Evolutionary conservation across 768 basidiomycete species (phyloP).

Genomic region (Steccherinum ochraceum): DNA sequence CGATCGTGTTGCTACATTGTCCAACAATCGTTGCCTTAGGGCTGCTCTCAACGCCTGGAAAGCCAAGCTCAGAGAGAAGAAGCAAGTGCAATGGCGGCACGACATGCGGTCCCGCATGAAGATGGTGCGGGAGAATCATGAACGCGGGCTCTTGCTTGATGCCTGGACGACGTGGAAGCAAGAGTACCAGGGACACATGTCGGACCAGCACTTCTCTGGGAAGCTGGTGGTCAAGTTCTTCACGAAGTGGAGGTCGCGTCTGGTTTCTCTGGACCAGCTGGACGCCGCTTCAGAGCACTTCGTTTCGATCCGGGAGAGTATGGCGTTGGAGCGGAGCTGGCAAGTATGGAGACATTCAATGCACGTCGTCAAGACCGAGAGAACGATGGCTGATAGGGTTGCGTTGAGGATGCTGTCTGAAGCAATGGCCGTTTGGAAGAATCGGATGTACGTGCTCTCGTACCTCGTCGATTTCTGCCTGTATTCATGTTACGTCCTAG

Average conservation of each 20-base stretch:
- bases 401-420: conserved; percentile 42
- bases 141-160: conserved; percentile 45
- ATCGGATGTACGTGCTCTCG: conserved; percentile 38
- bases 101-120: conserved; percentile 73
- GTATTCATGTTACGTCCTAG: no score
- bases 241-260: conserved; percentile 45
- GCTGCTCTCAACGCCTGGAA: conserved; percentile 48
- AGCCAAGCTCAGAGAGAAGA: conserved; percentile 42
- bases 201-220: conserved; percentile 44
- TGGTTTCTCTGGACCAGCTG: conserved; percentile 35
- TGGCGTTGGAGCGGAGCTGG: conserved; percentile 39
- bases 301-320: conserved; percentile 30
- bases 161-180: conserved; percentile 67
- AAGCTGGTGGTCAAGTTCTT: conserved; percentile 39
- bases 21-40: conserved; percentile 39
- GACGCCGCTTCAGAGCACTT: conserved; percentile 48
- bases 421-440: conserved; percentile 52
- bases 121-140: conserved; percentile 48
- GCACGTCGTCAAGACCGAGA: conserved; percentile 40
- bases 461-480: not conserved
- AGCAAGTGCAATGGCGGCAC: conserved; percentile 54
- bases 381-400: conserved; percentile 35
- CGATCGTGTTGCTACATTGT: conserved; percentile 36
- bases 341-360: conserved; percentile 48
- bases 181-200: conserved; percentile 41